These are phyloP conservation scores for Entomortierella lignicola DNA, from an alignment of 192 early-diverging fungal genomes.

Conservation along the genomic window DNA sequence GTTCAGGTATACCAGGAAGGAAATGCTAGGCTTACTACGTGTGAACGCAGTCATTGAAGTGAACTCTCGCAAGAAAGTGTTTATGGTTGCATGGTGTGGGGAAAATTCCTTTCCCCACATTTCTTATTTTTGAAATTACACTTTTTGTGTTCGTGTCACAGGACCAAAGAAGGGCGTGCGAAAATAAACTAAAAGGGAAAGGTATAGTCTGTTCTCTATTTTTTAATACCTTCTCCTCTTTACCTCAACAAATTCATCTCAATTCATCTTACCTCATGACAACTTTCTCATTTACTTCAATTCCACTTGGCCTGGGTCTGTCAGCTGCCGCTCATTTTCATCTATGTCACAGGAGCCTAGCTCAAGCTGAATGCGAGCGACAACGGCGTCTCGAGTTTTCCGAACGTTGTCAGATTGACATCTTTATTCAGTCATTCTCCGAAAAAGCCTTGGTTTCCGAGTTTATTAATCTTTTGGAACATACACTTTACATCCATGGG, in stretches of 20 bases:
- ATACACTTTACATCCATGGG: neutral
- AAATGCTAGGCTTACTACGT: too few relatives aligned
- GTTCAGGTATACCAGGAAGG: too few relatives aligned
- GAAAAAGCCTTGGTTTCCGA: slow-evolving; percentile 19
- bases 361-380: slow-evolving; percentile 5
- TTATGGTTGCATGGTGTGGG: too few relatives aligned
- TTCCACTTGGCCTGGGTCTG: slow-evolving; percentile 23
- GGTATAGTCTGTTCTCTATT: neutral
- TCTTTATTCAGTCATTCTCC: slow-evolving; percentile 6
- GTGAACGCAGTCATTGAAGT: too few relatives aligned
- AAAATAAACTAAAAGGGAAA: neutral
- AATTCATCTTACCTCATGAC: neutral
- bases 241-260: neutral
- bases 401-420: slow-evolving; percentile 8
- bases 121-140: too few relatives aligned
- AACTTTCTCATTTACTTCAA: slow-evolving; percentile 4
- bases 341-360: slow-evolving; percentile 13
- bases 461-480: slow-evolving; percentile 13
- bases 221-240: neutral
- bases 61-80: too few relatives aligned
- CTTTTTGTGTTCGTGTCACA: neutral
- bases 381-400: neutral
- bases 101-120: too few relatives aligned
- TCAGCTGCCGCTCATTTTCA: slow-evolving; percentile 16
- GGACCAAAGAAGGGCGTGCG: neutral